Evolutionary conservation across 2,329 filamentous ascomycete species (phyloP).

Genomic region (Zymoseptoria ardabiliae): DNA sequence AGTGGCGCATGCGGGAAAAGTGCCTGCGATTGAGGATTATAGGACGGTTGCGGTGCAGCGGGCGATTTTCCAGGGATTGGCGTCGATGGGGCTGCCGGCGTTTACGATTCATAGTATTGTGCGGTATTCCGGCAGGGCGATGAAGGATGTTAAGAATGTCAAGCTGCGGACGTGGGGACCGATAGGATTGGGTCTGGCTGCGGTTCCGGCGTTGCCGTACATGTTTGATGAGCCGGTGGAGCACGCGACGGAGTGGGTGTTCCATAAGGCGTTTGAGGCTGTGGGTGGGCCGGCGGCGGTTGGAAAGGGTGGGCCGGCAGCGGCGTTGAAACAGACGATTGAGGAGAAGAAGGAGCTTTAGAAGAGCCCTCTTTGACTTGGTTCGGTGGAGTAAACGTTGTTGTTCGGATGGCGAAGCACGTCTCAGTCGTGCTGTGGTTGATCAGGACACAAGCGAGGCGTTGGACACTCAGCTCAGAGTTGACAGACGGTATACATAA

Average conservation of each 20-base stretch:
- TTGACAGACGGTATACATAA: background rate
- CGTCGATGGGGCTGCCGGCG: slow-evolving; percentile 88
- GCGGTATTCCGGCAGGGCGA: slow-evolving; percentile 73
- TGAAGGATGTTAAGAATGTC: slow-evolving; percentile 74
- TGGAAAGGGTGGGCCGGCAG: slow-evolving; percentile 30
- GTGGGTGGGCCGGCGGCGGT: slow-evolving; percentile 61
- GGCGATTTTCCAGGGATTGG: slow-evolving; percentile 81
- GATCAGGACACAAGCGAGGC: background rate
- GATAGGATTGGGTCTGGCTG: slow-evolving; percentile 63
- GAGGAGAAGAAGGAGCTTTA: slow-evolving; percentile 34
- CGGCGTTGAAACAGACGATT: slow-evolving; percentile 7
- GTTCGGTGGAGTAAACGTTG: background rate
- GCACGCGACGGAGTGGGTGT: slow-evolving; percentile 80
- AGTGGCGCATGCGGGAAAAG: slow-evolving; percentile 19
- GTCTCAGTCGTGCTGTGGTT: background rate
- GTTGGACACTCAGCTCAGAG: slow-evolving; percentile 3
- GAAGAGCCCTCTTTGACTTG: background rate
- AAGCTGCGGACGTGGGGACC: slow-evolving; percentile 77
- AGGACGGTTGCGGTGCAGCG: slow-evolving; percentile 85
- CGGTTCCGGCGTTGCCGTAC: slow-evolving; percentile 73
- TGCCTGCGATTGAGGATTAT: slow-evolving; percentile 79
- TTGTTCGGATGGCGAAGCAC: background rate
- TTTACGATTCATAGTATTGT: slow-evolving; percentile 94
- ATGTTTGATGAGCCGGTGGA: slow-evolving; percentile 92
- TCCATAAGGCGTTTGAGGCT: slow-evolving; percentile 71